These are phyloP conservation scores for Cladosporium sp. DNA, from an alignment of 2,329 filamentous ascomycete genomes.

Conservation along the genomic window DNA sequence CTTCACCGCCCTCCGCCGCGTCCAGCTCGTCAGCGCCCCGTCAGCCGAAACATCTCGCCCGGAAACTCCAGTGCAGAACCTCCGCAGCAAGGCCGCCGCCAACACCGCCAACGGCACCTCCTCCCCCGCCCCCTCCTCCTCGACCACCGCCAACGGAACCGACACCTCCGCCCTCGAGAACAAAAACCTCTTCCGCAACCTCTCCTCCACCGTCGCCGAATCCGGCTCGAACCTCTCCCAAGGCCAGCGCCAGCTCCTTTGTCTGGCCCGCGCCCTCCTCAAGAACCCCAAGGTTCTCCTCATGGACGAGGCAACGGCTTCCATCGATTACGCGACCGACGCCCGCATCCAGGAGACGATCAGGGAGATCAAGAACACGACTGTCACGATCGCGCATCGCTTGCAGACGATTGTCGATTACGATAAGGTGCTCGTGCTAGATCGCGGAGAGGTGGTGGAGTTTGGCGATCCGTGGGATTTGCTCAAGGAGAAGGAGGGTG, in stretches of 20 bases:
- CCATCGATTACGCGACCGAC: conserved; percentile 94
- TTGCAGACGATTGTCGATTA: conserved; percentile 97
- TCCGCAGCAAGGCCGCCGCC: conserved; percentile 14
- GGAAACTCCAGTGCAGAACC: conserved; percentile 25
- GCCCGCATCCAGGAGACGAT: conserved; percentile 95
- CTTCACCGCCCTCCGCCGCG: conserved; percentile 75
- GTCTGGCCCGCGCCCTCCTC: conserved; percentile 84
- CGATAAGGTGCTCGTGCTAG: conserved; percentile 91
- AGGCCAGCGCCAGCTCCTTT: conserved; percentile 90
- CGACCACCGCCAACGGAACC: conserved; percentile 26
- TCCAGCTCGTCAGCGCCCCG: conserved; percentile 69
- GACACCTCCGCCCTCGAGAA: conserved; percentile 56
- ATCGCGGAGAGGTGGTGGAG: conserved; percentile 81
- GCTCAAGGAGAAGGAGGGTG: conserved; percentile 61
- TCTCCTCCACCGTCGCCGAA: conserved; percentile 76
- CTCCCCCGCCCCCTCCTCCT: conserved; percentile 22
- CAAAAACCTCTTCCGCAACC: conserved; percentile 89
- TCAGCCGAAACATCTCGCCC: conserved; percentile 36
- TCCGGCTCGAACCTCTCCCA: conserved; percentile 93
- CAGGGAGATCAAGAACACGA: conserved; percentile 83
- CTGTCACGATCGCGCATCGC: conserved; percentile 92
- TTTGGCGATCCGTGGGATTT: conserved; percentile 86
- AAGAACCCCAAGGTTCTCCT: conserved; percentile 90
- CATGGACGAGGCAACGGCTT: conserved; percentile 98
- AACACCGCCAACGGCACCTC: conserved; percentile 22